These are phyloP conservation scores for Diaporthe eres DNA, from an alignment of 2,329 filamentous ascomycete species.

Conservation along the genomic window DNA sequence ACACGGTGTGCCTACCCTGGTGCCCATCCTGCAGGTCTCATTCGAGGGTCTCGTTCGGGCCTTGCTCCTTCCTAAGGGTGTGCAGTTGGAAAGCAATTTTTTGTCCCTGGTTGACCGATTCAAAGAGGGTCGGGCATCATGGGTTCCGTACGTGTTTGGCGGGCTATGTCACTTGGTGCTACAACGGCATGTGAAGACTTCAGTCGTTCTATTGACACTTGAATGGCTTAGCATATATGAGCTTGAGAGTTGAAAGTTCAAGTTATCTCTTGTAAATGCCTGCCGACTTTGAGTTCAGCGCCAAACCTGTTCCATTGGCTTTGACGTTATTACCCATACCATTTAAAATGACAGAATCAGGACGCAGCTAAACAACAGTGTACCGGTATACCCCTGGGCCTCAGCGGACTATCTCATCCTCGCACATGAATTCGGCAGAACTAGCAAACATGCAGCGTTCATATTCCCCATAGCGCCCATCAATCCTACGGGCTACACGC, in stretches of 20 bases:
- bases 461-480: too few species aligned
- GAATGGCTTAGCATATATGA: constrained; percentile 7
- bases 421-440: too few species aligned
- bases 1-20: constrained; percentile 8
- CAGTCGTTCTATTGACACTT: constrained; percentile 5
- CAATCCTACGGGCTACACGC: too few species aligned
- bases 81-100: not conserved
- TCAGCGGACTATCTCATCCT: too few species aligned
- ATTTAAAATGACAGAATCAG: too few species aligned
- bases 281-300: too few species aligned
- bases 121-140: constrained; percentile 10
- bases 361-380: too few species aligned
- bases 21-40: constrained; percentile 17
- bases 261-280: too few species aligned
- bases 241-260: not conserved
- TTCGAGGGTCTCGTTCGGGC: constrained; percentile 1
- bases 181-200: constrained; percentile 15
- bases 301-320: too few species aligned
- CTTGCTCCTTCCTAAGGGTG: constrained; percentile 5
- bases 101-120: not conserved
- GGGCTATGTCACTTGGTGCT: not conserved
- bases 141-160: not conserved
- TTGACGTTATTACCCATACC: too few species aligned
- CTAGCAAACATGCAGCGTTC: too few species aligned
- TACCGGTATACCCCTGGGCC: too few species aligned